phyloP scores from a whole-genome alignment of 306 rosid species.

The Macrotyloma uniflorum region DNA sequence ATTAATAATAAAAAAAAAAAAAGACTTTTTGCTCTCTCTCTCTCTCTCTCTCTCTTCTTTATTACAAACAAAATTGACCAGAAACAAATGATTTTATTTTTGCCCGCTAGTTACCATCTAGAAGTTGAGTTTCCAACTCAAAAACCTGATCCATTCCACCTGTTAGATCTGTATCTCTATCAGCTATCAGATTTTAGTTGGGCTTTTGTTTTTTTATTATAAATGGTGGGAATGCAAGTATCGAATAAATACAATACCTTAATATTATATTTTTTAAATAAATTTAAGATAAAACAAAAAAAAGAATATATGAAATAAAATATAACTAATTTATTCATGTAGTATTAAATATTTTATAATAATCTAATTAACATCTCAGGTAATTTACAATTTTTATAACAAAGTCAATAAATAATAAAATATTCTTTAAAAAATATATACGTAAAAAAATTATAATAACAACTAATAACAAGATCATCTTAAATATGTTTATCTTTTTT shows the following conservation, averaged over 20 bases:
- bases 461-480: background rate
- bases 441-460: background rate
- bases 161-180: background rate
- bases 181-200: background rate
- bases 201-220: background rate
- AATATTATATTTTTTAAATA: background rate
- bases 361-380: background rate
- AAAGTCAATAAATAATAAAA: background rate
- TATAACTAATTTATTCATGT: background rate
- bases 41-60: background rate
- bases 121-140: conserved; percentile 13
- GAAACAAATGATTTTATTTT: background rate
- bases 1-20: background rate
- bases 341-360: background rate
- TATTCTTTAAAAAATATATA: background rate
- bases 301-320: background rate
- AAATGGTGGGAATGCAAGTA: background rate
- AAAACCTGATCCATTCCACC: background rate
- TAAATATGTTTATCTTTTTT: background rate
- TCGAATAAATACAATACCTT: background rate
- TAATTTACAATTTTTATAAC: background rate
- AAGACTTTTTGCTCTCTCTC: no score
- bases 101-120: background rate
- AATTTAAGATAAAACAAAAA: background rate
- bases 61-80: background rate